Base-by-base conservation (phyloP, 345 rosid species). In the Gossypium mustelinum region DNA sequence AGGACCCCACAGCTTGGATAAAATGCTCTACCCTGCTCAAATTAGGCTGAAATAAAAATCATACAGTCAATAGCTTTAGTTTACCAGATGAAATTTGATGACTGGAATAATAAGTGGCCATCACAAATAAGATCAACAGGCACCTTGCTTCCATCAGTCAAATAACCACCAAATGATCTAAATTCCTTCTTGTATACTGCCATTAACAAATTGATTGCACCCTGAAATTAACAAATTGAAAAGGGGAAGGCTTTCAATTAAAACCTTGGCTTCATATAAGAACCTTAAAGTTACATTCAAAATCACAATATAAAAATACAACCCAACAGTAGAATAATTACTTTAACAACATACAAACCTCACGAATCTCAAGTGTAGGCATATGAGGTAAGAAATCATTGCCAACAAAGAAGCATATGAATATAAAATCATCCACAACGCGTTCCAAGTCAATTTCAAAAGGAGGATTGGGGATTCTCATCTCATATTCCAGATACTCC, bases 331-430 rank as follows among this genome's bases (percentile, higher is more conserved):
- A n/a, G 6, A 22, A 17, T 47, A 34, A 69, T 4, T 6, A 52
- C 27, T 61, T 61, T 25, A 2, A 55, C 44, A 29, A 39, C 50
- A 51, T 64, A 80, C 94, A 74, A 79, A 95, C 99, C 99, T 95
- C 99, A 2, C 92, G 94, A 82, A 95, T 95, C 87, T 95, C 99
- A 73, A 95, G 72, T 0, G 99, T 93, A 16, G 99, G 99, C 99
- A 95, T 95, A 82, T 93, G 99, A 47, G 99, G 99, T 79, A 95
- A 80, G 75, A 95, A 95, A 85, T 95, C 99, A 77, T 93, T 95
- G 74, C 99, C 99, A 78, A 93, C 99, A 41, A 95, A 95, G 82
- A 95, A 93, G 80, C 99, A 93, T 56, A 95, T 93, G 86, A 95
- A 95, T 80, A 95, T 84, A 81, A 95, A 95, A 83, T 95, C 98